These are phyloP conservation scores for Naganishia onofrii DNA, from an alignment of 768 basidiomycete species.

Conservation along the genomic window DNA sequence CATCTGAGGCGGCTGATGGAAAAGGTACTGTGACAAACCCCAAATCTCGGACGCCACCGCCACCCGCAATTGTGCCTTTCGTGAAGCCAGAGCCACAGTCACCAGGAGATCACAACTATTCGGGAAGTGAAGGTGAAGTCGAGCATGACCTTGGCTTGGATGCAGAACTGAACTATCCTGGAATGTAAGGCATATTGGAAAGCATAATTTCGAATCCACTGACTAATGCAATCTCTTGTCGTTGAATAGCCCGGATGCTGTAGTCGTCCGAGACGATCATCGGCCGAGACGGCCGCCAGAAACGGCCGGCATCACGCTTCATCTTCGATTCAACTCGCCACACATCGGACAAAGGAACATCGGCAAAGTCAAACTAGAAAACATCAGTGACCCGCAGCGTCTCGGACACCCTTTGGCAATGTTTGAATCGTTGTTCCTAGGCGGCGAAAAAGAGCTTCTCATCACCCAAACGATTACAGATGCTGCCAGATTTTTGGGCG, in stretches of 20 bases:
- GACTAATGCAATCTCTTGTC: not conserved
- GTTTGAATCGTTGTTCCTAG: conserved; percentile 18
- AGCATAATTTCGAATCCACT: not conserved
- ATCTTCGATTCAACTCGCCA: conserved; percentile 18
- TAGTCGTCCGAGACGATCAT: not conserved
- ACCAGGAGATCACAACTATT: not conserved
- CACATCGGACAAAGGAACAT: conserved; percentile 5
- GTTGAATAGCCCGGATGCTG: not conserved
- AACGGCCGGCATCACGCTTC: not conserved
- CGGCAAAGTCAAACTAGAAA: conserved; percentile 15
- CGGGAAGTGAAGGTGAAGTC: conserved; percentile 24
- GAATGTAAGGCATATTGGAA: not conserved
- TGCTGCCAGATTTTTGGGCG: conserved; percentile 4
- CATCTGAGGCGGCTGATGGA: not conserved
- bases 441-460: conserved; percentile 16
- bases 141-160: conserved; percentile 21
- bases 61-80: too few species aligned
- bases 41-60: not conserved
- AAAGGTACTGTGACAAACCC: not conserved
- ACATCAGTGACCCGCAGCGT: conserved; percentile 15
- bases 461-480: conserved; percentile 8
- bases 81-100: conserved; percentile 11
- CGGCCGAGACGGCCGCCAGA: not conserved
- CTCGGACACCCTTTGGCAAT: conserved; percentile 13
- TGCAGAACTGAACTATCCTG: conserved; percentile 5